Conservation (phyloP, 306 rosid species). For the Abrus pulchellus region DNA sequence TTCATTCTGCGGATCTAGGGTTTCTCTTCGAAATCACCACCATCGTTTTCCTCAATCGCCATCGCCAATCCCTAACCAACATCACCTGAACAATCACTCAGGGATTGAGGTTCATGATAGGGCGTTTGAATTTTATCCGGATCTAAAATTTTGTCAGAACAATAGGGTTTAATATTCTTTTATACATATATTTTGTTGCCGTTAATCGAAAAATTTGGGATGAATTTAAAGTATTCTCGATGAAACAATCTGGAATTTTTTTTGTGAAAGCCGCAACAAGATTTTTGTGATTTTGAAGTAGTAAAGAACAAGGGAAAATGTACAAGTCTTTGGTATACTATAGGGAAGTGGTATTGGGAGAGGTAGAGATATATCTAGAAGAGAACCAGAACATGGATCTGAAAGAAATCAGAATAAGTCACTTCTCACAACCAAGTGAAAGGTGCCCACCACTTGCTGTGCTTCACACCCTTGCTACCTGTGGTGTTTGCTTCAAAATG, state of each 20-base stretch:
- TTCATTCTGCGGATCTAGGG: conserved; percentile 90
- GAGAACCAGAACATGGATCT: conserved; percentile 64
- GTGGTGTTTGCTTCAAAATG: conserved; percentile 89
- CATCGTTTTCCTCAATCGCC: conserved; percentile 13
- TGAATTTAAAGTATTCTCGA: conserved; percentile 60
- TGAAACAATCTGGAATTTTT: conserved; percentile 25
- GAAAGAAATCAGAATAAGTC: conserved; percentile 88
- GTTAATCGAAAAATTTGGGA: conserved; percentile 60
- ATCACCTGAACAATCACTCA: not conserved
- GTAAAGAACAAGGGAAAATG: conserved; percentile 48
- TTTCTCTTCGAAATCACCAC: conserved; percentile 54
- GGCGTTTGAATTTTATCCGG: conserved; percentile 44
- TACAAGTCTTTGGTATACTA: conserved; percentile 68
- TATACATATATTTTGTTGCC: conserved; percentile 18
- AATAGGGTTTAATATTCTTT: conserved; percentile 38
- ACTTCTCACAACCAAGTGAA: conserved; percentile 86
- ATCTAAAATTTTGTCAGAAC: conserved; percentile 61
- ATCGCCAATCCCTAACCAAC: conserved; percentile 58
- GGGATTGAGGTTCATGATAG: conserved; percentile 4
- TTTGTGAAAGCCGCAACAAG: not conserved
- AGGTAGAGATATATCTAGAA: conserved; percentile 73
- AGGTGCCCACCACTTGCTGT: conserved; percentile 95
- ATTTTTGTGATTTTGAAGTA: conserved; percentile 30
- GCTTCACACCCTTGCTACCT: conserved; percentile 74
- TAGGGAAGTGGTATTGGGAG: conserved; percentile 77